Conservation (phyloP, 139 green algal species). For the Haematococcus lacustris region DNA sequence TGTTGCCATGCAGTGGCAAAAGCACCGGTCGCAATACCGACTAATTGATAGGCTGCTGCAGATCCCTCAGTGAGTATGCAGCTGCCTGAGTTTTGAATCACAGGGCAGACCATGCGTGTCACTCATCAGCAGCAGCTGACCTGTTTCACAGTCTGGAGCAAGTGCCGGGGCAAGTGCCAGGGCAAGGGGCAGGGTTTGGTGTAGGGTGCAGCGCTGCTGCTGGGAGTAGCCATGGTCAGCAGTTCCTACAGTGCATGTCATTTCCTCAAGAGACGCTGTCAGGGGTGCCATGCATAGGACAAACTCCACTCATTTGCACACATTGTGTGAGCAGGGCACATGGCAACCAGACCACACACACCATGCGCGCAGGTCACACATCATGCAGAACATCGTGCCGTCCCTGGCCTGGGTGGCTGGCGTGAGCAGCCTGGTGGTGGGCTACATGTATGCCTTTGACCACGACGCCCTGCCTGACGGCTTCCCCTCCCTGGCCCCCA, state of each 20-base stretch:
- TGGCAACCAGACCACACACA: neutral
- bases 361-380: constrained; percentile 14
- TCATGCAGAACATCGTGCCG: constrained; percentile 29
- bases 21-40: constrained; percentile 14
- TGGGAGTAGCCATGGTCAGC: neutral
- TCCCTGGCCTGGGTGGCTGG: constrained; percentile 17
- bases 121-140: too few relatives aligned
- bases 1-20: constrained; percentile 14
- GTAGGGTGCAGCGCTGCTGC: neutral
- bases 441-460: constrained; percentile 21
- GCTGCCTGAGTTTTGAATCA: neutral
- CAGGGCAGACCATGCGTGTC: too few relatives aligned
- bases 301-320: neutral
- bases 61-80: constrained; percentile 23
- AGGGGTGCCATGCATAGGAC: neutral
- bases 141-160: too few relatives aligned
- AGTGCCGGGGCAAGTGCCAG: too few relatives aligned
- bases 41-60: constrained; percentile 19
- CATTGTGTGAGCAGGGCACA: neutral
- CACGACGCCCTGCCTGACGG: constrained; percentile 6
- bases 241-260: neutral
- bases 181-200: too few relatives aligned
- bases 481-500: constrained; percentile 15
- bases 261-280: neutral
- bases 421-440: constrained; percentile 1